These are phyloP conservation scores for Lizonia empirigonia DNA, from an alignment of 2,329 filamentous ascomycete genomes.

Conservation along the genomic window DNA sequence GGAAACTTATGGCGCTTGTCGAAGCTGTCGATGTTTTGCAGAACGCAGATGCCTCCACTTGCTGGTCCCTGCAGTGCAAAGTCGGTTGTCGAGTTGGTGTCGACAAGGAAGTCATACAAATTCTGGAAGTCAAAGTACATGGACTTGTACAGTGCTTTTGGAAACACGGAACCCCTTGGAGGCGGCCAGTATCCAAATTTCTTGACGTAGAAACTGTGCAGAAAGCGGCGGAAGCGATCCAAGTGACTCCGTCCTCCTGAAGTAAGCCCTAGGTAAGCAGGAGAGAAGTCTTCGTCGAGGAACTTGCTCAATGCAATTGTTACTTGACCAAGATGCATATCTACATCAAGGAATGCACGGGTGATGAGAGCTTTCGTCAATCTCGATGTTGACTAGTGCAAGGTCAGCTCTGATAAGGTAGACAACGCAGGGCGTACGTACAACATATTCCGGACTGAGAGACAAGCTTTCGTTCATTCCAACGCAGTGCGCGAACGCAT, in stretches of 20 bases:
- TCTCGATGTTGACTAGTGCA: slow-evolving; percentile 47
- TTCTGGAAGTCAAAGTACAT: slow-evolving; percentile 74
- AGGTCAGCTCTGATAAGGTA: slow-evolving; percentile 1
- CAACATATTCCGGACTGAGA: slow-evolving; percentile 64
- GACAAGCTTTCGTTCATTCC: slow-evolving; percentile 72
- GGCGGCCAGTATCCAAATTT: slow-evolving; percentile 77
- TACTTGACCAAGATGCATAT: slow-evolving; percentile 64
- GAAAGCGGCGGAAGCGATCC: slow-evolving; percentile 72
- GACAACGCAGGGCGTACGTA: slow-evolving; percentile 46
- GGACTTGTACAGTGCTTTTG: slow-evolving; percentile 62
- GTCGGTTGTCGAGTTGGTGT: slow-evolving; percentile 60
- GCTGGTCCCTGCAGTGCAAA: slow-evolving; percentile 60
- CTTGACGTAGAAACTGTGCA: slow-evolving; percentile 69
- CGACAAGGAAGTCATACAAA: slow-evolving; percentile 73
- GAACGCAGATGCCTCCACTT: slow-evolving; percentile 70
- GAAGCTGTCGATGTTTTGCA: slow-evolving; percentile 71
- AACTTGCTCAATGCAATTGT: slow-evolving; percentile 68
- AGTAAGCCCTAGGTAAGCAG: slow-evolving; percentile 68
- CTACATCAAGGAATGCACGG: slow-evolving; percentile 67
- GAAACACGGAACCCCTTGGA: slow-evolving; percentile 57
- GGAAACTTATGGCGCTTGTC: slow-evolving; percentile 65
- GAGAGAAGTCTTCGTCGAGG: slow-evolving; percentile 72
- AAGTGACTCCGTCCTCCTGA: slow-evolving; percentile 68
- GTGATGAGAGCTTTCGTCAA: slow-evolving; percentile 69
- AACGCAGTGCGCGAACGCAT: slow-evolving; percentile 77